phyloP scores from a whole-genome alignment of 208 protist species.

The Trypanosoma rangeli region DNA sequence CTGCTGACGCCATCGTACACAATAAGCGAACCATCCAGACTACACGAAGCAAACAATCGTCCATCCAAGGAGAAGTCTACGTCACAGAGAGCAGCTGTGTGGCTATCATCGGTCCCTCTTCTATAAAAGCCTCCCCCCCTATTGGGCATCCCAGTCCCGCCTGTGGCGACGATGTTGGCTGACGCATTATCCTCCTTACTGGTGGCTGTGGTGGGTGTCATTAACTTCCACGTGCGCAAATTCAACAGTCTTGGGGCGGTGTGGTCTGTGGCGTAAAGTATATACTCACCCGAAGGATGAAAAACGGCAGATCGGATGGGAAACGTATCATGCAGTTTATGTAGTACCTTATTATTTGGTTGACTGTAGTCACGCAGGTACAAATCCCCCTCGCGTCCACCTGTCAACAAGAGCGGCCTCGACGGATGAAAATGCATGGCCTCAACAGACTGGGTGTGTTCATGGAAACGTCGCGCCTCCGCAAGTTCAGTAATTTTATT shows the following conservation, averaged over 20 bases:
- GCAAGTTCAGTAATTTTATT: constrained; percentile 86
- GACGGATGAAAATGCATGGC: constrained; percentile 79
- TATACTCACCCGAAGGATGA: constrained; percentile 81
- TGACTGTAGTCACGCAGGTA: constrained; percentile 71
- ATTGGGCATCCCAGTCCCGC: background rate
- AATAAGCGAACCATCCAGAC: constrained; percentile 73
- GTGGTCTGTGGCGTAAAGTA: constrained; percentile 79
- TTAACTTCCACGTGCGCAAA: constrained; percentile 51
- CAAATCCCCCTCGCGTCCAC: constrained; percentile 63
- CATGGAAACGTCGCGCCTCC: constrained; percentile 65
- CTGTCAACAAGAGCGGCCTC: constrained; percentile 55
- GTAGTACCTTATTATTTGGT: constrained; percentile 46
- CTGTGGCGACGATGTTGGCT: background rate
- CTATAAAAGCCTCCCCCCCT: constrained; percentile 5
- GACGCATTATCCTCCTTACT: constrained; percentile 18
- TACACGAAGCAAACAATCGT: constrained; percentile 57
- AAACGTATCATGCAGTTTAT: constrained; percentile 71
- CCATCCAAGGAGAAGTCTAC: constrained; percentile 64
- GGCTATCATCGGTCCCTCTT: constrained; percentile 31
- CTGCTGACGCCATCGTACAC: constrained; percentile 80
- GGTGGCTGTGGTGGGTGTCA: constrained; percentile 43
- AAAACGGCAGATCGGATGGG: constrained; percentile 69
- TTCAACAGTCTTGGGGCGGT: constrained; percentile 67
- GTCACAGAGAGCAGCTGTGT: constrained; percentile 67
- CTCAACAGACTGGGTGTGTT: constrained; percentile 74